Base-by-base conservation (phyloP, 495 filamentous ascomycete species). In the Penicillium waksmanii region DNA sequence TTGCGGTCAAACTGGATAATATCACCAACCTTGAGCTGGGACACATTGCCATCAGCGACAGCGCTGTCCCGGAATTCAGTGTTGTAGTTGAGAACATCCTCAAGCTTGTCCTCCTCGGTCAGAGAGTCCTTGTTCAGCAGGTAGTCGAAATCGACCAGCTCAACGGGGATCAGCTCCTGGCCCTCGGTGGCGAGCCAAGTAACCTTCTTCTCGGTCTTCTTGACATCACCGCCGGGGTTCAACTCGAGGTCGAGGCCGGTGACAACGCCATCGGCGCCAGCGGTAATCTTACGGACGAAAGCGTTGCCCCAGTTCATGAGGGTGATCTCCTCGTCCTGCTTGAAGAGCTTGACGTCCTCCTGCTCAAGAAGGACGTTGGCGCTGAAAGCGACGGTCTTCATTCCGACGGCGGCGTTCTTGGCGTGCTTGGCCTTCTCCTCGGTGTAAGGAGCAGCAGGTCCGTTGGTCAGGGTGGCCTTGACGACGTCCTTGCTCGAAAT, bases 231-330 rank as follows among this genome's bases (percentile, higher is more conserved):
- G 67, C 89, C 80, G 31, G 96, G 85, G 68, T 96, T 87, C 3
- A 97, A 83, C 67, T 95, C 91, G 46, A 91, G 81, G 43, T 88
- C 89, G 3, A 96, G 73, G 35, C 71, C 77, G 0, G 85, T 89
- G 54, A 96, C 85, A 23, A 82, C 74, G 34, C 80, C 81, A 48
- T 72, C 68, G 13, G 73, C 64, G 19, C 87, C 82, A 51, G 87
- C 80, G 38, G 79, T 77, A 66, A 91, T 90, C 65, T 87, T 87
- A 44, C 87, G 87, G 12, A 96, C 88, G 57, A 95, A 85, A 31
- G 91, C 93, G 61, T 97, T 97, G 63, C 93, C 93, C 93, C 93
- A 97, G 68, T 86, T 88, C 93, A 97, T 97, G 25, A 97, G 80
- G 0, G 93, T 97, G 64, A 97, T 91, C 72, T 97, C 93, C 77